Percentiles rank a stretch among this genome's conserved stretches.
phyloP scores from a whole-genome alignment of 2,329 filamentous ascomycete species.

The Juglanconis juglandina region DNA sequence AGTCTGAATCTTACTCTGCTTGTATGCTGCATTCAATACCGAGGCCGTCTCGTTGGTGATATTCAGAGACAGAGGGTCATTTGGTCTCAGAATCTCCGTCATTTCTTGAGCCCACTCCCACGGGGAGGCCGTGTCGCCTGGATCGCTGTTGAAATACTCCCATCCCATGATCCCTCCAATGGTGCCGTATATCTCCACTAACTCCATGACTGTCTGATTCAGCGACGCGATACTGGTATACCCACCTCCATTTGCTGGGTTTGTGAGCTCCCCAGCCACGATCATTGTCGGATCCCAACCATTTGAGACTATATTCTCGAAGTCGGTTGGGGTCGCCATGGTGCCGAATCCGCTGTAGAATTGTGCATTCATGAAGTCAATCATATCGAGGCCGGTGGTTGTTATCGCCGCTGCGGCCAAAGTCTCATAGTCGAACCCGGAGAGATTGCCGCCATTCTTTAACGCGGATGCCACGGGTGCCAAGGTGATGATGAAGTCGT shows the following conservation, averaged over 20 bases:
- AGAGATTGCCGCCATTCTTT: constrained; percentile 58
- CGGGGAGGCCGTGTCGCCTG: constrained; percentile 58
- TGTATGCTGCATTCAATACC: constrained; percentile 22
- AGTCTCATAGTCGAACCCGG: constrained; percentile 75
- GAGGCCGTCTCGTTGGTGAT: constrained; percentile 22
- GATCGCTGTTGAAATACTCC: constrained; percentile 87
- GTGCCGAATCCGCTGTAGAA: constrained; percentile 90
- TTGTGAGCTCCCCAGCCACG: constrained; percentile 78
- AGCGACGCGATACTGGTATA: constrained; percentile 49
- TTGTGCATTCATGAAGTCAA: constrained; percentile 86
- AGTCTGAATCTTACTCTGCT: constrained; percentile 16
- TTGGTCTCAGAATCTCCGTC: constrained; percentile 42
- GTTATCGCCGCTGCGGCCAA: constrained; percentile 64
- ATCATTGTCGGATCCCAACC: constrained; percentile 74
- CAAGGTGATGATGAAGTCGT: constrained; percentile 71
- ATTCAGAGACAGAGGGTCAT: constrained; percentile 17
- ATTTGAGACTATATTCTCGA: constrained; percentile 48
- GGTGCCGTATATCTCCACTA: constrained; percentile 51
- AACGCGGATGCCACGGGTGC: constrained; percentile 77
- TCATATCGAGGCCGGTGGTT: constrained; percentile 38
- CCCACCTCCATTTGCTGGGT: constrained; percentile 65
- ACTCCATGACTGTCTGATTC: constrained; percentile 37
- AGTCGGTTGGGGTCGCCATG: constrained; percentile 43
- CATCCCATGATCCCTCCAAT: constrained; percentile 93
- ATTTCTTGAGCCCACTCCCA: constrained; percentile 78